phyloP scores from a whole-genome alignment of 2,329 filamentous ascomycete species.

The Acephala macrosclerotiorum region DNA sequence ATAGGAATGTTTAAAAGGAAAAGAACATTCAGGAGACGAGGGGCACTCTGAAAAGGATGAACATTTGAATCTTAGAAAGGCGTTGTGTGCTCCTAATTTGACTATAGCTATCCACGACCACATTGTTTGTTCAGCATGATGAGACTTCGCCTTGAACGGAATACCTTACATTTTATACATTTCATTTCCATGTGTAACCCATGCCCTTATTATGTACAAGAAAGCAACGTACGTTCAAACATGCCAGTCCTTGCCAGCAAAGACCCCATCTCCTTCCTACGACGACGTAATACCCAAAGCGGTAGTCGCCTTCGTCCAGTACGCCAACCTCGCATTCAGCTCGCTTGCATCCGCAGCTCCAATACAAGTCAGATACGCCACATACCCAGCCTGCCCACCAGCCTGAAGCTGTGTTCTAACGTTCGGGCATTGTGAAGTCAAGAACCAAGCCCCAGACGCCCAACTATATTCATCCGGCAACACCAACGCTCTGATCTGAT shows the following conservation, averaged over 20 bases:
- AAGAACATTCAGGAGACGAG: too few species aligned
- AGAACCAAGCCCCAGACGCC: slow-evolving; percentile 67
- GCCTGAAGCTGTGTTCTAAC: slow-evolving; percentile 52
- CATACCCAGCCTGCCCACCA: slow-evolving; percentile 56
- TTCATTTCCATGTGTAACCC: neutral
- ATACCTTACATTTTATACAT: neutral
- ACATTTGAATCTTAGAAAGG: too few species aligned
- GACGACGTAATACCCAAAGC: slow-evolving; percentile 46
- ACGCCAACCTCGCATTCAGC: slow-evolving; percentile 47
- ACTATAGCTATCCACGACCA: too few species aligned
- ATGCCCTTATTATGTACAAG: slow-evolving; percentile 16
- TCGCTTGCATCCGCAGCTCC: slow-evolving; percentile 54
- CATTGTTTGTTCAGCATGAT: too few species aligned
- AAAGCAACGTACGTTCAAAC: neutral
- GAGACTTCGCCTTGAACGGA: too few species aligned
- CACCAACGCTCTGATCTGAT: slow-evolving; percentile 57
- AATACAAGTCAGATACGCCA: slow-evolving; percentile 62
- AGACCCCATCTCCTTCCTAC: neutral
- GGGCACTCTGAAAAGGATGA: too few species aligned
- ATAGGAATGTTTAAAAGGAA: too few species aligned
- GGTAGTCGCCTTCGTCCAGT: slow-evolving; percentile 57
- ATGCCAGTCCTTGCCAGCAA: slow-evolving; percentile 24
- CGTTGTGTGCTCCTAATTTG: too few species aligned
- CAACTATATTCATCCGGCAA: slow-evolving; percentile 59
- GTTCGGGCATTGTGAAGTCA: slow-evolving; percentile 60